These are phyloP conservation scores for Somion occarium DNA, from an alignment of 1,284 basidiomycete genomes.

Conservation along the genomic window DNA sequence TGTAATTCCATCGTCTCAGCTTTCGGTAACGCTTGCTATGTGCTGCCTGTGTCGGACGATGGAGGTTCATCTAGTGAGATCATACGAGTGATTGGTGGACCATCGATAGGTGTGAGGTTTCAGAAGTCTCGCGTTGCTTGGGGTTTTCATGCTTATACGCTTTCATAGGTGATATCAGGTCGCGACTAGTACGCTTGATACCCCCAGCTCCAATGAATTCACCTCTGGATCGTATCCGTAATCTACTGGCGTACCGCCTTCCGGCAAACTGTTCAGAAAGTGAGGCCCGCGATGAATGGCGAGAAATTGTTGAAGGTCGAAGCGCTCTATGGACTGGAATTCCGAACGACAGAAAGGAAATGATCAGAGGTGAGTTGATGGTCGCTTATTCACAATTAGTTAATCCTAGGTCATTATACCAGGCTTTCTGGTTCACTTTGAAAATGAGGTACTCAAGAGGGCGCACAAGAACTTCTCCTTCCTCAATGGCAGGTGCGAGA, in stretches of 20 bases:
- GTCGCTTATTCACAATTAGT: neutral
- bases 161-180: conserved; percentile 72
- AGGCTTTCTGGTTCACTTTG: conserved; percentile 91
- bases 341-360: conserved; percentile 89
- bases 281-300: conserved; percentile 86
- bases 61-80: conserved; percentile 85
- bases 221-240: conserved; percentile 66
- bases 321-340: conserved; percentile 86
- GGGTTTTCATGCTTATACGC: neutral
- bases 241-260: conserved; percentile 78
- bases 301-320: conserved; percentile 88
- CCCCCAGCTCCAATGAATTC: conserved; percentile 55
- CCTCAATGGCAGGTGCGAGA: conserved; percentile 61
- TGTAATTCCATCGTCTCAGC: conserved; percentile 78
- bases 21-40: conserved; percentile 67
- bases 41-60: conserved; percentile 82
- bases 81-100: conserved; percentile 78
- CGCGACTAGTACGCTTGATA: conserved; percentile 77
- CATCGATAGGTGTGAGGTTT: conserved; percentile 60
- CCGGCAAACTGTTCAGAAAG: conserved; percentile 63
- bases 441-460: conserved; percentile 79
- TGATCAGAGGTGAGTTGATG: conserved; percentile 61
- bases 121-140: neutral
- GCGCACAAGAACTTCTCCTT: conserved; percentile 94
- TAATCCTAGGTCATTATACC: neutral